A percentile compares a stretch with the other conserved stretches of the same genome.
Conservation (phyloP, 2,329 filamentous ascomycete genomes). For the Botrytis elliptica region DNA sequence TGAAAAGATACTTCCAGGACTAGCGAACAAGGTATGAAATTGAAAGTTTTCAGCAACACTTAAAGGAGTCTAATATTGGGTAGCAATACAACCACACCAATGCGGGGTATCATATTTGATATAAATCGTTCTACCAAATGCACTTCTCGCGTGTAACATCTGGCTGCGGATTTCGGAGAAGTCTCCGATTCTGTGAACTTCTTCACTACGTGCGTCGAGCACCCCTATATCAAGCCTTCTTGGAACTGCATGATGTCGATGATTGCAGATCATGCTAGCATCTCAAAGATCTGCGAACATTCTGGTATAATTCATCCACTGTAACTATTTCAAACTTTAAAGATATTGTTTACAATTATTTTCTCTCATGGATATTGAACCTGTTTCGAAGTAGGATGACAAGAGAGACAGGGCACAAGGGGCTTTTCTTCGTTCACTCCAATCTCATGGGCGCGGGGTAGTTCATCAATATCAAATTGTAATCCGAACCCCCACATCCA, state of each 20-base stretch:
- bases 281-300: not conserved
- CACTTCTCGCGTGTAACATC: not conserved
- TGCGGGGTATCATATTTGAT: constrained; percentile 14
- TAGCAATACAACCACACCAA: not conserved
- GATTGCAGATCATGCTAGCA: not conserved
- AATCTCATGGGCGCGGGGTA: not conserved
- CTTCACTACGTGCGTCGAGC: not conserved
- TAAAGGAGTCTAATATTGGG: constrained; percentile 3
- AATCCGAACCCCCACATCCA: not conserved
- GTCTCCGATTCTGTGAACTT: not conserved
- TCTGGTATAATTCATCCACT: not conserved
- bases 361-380: not conserved
- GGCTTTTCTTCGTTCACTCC: too few relatives aligned
- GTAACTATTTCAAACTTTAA: not conserved
- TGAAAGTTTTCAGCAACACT: not conserved
- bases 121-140: not conserved
- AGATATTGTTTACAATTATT: too few relatives aligned
- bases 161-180: not conserved
- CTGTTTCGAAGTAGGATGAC: not conserved
- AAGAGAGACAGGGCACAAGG: not conserved
- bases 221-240: not conserved
- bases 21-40: not conserved
- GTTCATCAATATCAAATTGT: not conserved
- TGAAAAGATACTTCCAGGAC: not conserved
- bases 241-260: not conserved